Percentiles rank a stretch among this genome's conserved stretches.
Conservation (phyloP, 2,329 filamentous ascomycete species). For the Sclerotinia nivalis region DNA sequence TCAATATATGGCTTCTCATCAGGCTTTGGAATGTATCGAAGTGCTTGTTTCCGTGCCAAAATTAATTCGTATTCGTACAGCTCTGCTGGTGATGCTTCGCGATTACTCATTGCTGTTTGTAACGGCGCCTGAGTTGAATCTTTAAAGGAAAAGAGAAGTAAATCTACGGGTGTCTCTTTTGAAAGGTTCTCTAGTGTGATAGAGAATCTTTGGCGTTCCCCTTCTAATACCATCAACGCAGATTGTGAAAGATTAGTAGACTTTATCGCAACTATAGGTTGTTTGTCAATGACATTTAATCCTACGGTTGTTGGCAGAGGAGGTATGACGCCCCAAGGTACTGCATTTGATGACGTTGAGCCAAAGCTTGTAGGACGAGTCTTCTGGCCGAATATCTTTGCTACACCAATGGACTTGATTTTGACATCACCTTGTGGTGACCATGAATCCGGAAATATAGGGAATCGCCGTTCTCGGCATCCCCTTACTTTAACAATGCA, state of each 20-base stretch:
- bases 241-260: constrained; percentile 78
- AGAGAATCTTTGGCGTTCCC: constrained; percentile 75
- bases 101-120: constrained; percentile 71
- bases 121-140: constrained; percentile 82
- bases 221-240: constrained; percentile 89
- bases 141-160: constrained; percentile 84
- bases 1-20: constrained; percentile 59
- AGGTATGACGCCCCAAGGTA: constrained; percentile 34
- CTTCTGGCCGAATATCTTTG: constrained; percentile 44
- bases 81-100: constrained; percentile 75
- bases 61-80: constrained; percentile 85
- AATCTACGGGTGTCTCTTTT: constrained; percentile 68
- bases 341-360: constrained; percentile 42
- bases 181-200: constrained; percentile 81
- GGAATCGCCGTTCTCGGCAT: constrained; percentile 80
- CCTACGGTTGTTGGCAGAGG: constrained; percentile 51
- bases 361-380: constrained; percentile 39
- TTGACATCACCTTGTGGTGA: constrained; percentile 68
- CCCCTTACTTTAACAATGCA: constrained; percentile 78
- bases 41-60: constrained; percentile 70
- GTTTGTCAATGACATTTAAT: constrained; percentile 74
- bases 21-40: constrained; percentile 55
- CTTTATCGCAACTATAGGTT: constrained; percentile 76
- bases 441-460: constrained; percentile 79
- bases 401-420: constrained; percentile 72